These are phyloP conservation scores for Gossypium lobatum DNA, from an alignment of 441 rosid species.

Conservation along the genomic window DNA sequence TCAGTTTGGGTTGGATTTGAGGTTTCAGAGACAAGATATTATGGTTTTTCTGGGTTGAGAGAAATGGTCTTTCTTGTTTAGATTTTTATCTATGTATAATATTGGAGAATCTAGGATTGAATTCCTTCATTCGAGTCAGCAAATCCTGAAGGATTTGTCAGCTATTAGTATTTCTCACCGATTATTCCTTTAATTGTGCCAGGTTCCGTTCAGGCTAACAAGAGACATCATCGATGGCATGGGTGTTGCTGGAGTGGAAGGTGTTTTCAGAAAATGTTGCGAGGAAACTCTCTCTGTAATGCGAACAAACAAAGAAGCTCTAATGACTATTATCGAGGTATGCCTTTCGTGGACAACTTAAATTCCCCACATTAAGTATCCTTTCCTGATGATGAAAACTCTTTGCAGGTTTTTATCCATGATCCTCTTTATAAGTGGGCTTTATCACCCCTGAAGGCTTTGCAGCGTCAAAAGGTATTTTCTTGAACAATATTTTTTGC, in stretches of 20 bases:
- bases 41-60: not conserved
- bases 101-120: not conserved
- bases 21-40: not conserved
- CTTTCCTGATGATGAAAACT: constrained; percentile 12
- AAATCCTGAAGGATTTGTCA: not conserved
- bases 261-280: constrained; percentile 93
- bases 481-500: constrained; percentile 2
- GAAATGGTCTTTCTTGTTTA: constrained; percentile 2
- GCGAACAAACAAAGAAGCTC: constrained; percentile 96
- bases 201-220: constrained; percentile 98
- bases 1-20: not conserved
- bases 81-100: not conserved
- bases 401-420: constrained; percentile 90
- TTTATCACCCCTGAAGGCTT: constrained; percentile 89
- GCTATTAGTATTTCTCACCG: constrained; percentile 11
- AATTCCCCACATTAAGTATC: constrained; percentile 1
- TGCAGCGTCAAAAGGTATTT: constrained; percentile 97
- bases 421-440: constrained; percentile 99
- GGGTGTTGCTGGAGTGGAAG: constrained; percentile 99
- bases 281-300: constrained; percentile 92
- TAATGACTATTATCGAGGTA: constrained; percentile 93
- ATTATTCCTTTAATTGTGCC: constrained; percentile 18
- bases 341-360: constrained; percentile 8
- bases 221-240: constrained; percentile 94
- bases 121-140: not conserved